phyloP scores from a whole-genome alignment of 225 moss, liverwort and hornwort species.

The Bryum argenteum region DNA sequence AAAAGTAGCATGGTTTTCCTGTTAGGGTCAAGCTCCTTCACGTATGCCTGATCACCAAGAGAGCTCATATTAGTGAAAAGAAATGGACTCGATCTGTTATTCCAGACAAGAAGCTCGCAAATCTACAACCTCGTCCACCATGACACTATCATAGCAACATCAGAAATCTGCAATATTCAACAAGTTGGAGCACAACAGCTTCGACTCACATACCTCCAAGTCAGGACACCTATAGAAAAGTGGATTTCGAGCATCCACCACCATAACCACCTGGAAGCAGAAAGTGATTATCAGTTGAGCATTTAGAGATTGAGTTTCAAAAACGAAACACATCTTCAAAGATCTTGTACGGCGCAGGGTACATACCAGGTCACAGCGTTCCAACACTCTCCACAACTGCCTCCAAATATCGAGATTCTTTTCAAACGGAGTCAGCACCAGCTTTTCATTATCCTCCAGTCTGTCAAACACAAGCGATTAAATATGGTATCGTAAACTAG shows the following conservation, averaged over 20 bases:
- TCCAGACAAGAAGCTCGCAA: too few species aligned
- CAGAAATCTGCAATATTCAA: background rate
- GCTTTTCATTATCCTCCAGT: slow-evolving; percentile 86
- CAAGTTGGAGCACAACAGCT: slow-evolving; percentile 1
- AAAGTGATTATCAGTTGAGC: background rate
- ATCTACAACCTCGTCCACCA: background rate
- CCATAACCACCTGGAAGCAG: slow-evolving; percentile 74
- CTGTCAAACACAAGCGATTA: slow-evolving; percentile 37
- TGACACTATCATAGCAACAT: background rate
- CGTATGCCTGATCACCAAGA: slow-evolving; percentile 54
- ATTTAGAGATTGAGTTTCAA: background rate
- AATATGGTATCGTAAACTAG: background rate
- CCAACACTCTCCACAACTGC: slow-evolving; percentile 96
- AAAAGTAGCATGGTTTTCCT: slow-evolving; percentile 83
- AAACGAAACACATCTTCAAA: background rate
- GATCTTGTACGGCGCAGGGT: background rate
- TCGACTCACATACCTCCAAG: slow-evolving; percentile 69
- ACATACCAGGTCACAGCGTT: slow-evolving; percentile 94
- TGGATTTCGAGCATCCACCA: slow-evolving; percentile 93
- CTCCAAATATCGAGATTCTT: slow-evolving; percentile 99
- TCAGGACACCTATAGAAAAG: slow-evolving; percentile 95
- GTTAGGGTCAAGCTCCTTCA: slow-evolving; percentile 76
- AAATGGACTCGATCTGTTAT: too few species aligned
- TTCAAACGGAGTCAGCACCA: slow-evolving; percentile 91
- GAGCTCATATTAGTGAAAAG: background rate